Evolutionary conservation across 352 stramenopile species (phyloP).

Genomic region (Achlya hypogyna): DNA sequence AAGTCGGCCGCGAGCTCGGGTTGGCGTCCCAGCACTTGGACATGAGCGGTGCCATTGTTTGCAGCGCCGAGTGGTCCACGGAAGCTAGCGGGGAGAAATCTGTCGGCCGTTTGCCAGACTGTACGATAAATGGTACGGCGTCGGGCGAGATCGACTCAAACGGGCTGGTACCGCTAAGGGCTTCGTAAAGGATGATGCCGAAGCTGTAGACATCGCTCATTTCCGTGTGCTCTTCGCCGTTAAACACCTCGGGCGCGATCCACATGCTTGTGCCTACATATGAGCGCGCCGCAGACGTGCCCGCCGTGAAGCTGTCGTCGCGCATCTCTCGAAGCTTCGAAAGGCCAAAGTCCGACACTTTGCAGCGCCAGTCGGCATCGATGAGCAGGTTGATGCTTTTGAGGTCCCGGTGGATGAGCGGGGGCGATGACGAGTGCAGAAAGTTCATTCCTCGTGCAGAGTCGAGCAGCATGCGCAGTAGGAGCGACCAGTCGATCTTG

Average conservation of each 20-base stretch:
- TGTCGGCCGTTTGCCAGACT: slow-evolving; percentile 62
- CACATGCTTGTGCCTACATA: slow-evolving; percentile 85
- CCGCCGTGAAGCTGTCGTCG: slow-evolving; percentile 36
- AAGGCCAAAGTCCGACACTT: slow-evolving; percentile 86
- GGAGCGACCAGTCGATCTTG: slow-evolving; percentile 78
- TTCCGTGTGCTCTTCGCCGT: slow-evolving; percentile 75
- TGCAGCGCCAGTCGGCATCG: slow-evolving; percentile 80
- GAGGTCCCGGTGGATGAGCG: slow-evolving; percentile 84
- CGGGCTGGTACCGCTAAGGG: slow-evolving; percentile 46
- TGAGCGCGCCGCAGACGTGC: slow-evolving; percentile 24
- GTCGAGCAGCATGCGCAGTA: slow-evolving; percentile 83
- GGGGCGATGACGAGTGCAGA: slow-evolving; percentile 79
- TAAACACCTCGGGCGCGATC: slow-evolving; percentile 87
- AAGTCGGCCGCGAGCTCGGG: slow-evolving; percentile 56
- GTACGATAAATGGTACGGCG: slow-evolving; percentile 70
- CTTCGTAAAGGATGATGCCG: slow-evolving; percentile 74
- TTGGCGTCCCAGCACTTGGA: slow-evolving; percentile 68
- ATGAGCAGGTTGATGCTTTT: slow-evolving; percentile 88
- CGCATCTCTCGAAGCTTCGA: slow-evolving; percentile 76
- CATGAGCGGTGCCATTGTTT: slow-evolving; percentile 65
- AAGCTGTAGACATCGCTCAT: slow-evolving; percentile 87
- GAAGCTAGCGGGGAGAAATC: slow-evolving; percentile 62
- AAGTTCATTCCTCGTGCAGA: slow-evolving; percentile 85
- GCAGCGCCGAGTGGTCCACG: slow-evolving; percentile 37
- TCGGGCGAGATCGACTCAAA: slow-evolving; percentile 75